Percentiles rank a stretch among this genome's conserved stretches.
These are phyloP conservation scores for Ophiostoma sp. DNA, from an alignment of 2,329 filamentous ascomycete species.

Conservation along the genomic window DNA sequence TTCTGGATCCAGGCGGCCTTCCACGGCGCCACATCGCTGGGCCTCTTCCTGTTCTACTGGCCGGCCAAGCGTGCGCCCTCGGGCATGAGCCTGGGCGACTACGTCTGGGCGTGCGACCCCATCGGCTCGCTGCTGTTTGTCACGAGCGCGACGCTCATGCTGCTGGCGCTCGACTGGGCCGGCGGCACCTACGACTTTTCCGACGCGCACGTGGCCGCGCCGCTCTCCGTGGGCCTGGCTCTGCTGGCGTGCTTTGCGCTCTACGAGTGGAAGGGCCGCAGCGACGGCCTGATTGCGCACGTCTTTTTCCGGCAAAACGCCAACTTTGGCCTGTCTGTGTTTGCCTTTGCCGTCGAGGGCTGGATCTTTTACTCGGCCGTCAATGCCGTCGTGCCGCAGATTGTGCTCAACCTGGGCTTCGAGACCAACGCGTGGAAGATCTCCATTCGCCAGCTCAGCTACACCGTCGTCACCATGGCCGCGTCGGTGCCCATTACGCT, in stretches of 20 bases:
- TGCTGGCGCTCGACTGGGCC: conserved; percentile 45
- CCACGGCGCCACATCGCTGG: conserved; percentile 44
- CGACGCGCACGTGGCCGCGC: conserved; percentile 38
- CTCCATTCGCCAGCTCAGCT: conserved; percentile 45
- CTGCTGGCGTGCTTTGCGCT: conserved; percentile 39
- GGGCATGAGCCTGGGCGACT: conserved; percentile 36
- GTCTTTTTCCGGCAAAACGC: conserved; percentile 50
- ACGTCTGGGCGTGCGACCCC: conserved; percentile 45
- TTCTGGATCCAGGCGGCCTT: conserved; percentile 56
- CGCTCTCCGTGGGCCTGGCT: conserved; percentile 39
- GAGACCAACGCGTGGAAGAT: conserved; percentile 44
- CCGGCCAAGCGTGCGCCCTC: conserved; percentile 39
- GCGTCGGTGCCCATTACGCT: conserved; percentile 40
- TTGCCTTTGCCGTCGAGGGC: conserved; percentile 53
- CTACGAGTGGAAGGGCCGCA: conserved; percentile 51
- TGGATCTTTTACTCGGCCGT: conserved; percentile 55
- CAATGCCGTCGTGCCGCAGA: conserved; percentile 46
- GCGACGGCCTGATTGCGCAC: conserved; percentile 51
- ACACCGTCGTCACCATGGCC: conserved; percentile 38
- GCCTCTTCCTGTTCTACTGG: conserved; percentile 46
- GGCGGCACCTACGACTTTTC: conserved; percentile 41
- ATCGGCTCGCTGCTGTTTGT: conserved; percentile 44
- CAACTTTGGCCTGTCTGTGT: conserved; percentile 51
- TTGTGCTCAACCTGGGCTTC: conserved; percentile 47
- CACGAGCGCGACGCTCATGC: conserved; percentile 39